Percentiles rank a stretch among this genome's conserved stretches.
Evolutionary conservation across 164 flowering plant species (phyloP).

Genomic region (Brasenia schreberi): DNA sequence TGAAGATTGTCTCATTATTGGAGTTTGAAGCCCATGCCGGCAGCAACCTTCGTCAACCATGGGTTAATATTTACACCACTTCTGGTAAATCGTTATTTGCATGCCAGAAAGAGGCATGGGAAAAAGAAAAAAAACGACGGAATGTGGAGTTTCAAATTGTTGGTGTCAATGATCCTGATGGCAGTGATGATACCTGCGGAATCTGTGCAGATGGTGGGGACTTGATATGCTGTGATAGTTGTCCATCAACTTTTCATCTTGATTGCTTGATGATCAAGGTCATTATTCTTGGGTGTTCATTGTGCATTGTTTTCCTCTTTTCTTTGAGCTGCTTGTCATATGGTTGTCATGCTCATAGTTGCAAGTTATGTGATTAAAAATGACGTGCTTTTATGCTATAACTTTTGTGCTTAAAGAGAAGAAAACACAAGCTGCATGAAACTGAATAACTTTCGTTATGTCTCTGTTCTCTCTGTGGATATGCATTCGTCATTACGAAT

Average conservation of each 20-base stretch:
- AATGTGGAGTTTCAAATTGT: conserved; percentile 11
- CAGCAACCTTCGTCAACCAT: conserved; percentile 11
- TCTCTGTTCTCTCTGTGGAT: too few relatives aligned
- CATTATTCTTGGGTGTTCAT: background rate
- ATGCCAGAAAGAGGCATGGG: conserved; percentile 18
- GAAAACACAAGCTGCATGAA: too few relatives aligned
- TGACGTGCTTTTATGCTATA: too few relatives aligned
- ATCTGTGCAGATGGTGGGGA: conserved; percentile 20
- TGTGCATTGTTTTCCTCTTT: background rate
- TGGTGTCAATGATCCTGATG: conserved; percentile 13
- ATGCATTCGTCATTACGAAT: too few relatives aligned
- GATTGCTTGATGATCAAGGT: conserved; percentile 17
- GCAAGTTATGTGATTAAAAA: too few relatives aligned
- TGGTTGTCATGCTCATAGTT: too few relatives aligned
- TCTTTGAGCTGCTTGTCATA: background rate
- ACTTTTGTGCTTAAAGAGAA: too few relatives aligned
- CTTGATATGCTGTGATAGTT: conserved; percentile 21
- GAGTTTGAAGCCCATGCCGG: conserved; percentile 19
- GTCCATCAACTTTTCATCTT: conserved; percentile 21
- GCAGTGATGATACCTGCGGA: conserved; percentile 17
- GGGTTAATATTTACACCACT: conserved; percentile 9
- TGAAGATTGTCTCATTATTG: conserved; percentile 9
- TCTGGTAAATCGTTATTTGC: conserved; percentile 18
- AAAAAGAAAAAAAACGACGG: conserved; percentile 11
- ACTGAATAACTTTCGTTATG: too few relatives aligned